These are phyloP conservation scores for Backusella circina DNA, from an alignment of 192 early-diverging fungal genomes.

Conservation along the genomic window DNA sequence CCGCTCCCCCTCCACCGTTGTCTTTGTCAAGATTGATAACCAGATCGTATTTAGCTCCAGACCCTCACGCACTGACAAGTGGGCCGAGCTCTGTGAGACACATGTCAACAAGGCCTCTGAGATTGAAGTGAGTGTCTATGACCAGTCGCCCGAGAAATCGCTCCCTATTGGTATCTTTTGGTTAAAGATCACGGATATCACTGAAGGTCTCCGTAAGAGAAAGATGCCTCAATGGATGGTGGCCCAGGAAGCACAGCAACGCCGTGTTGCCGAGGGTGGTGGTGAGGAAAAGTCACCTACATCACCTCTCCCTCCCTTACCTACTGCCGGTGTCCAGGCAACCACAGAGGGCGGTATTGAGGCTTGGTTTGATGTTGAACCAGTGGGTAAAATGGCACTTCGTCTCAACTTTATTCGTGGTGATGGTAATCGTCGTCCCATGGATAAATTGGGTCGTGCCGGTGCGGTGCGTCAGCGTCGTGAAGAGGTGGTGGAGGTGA, in stretches of 20 bases:
- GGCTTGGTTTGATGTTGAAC: constrained; percentile 90
- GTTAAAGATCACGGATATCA: constrained; percentile 91
- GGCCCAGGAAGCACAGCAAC: constrained; percentile 30
- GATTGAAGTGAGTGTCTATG: constrained; percentile 86
- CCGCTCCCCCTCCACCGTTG: constrained; percentile 62
- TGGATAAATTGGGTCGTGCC: constrained; percentile 65
- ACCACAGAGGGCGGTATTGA: constrained; percentile 54
- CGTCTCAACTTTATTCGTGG: constrained; percentile 77
- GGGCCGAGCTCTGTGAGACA: constrained; percentile 85
- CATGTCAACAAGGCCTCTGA: constrained; percentile 87
- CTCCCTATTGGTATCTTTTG: constrained; percentile 82
- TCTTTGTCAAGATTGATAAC: constrained; percentile 82
- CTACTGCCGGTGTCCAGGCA: background rate
- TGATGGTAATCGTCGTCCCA: constrained; percentile 44
- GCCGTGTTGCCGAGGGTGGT: background rate
- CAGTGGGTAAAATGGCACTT: constrained; percentile 81
- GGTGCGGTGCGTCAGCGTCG: constrained; percentile 72
- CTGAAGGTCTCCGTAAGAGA: constrained; percentile 74
- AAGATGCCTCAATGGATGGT: constrained; percentile 61
- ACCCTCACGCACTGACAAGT: constrained; percentile 60
- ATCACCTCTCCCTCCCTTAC: background rate
- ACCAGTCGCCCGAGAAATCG: constrained; percentile 65
- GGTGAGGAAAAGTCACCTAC: background rate
- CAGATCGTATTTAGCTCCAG: constrained; percentile 70
- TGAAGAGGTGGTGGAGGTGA: constrained; percentile 80